phyloP scores from a whole-genome alignment of 1,284 basidiomycete genomes.

The Malassezia dermatis region DNA sequence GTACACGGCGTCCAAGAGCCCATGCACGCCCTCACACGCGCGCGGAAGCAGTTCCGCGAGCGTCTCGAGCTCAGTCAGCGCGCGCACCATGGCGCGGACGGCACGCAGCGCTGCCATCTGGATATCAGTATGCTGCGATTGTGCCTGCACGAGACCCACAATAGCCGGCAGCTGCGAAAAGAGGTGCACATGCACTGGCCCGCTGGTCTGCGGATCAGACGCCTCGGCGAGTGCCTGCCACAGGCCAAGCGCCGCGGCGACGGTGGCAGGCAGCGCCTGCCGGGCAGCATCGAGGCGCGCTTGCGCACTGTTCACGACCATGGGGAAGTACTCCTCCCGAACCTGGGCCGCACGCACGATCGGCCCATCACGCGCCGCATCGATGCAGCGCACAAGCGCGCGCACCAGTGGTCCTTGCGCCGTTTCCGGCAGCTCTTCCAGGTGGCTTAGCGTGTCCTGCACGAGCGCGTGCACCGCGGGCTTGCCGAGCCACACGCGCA shows the following conservation, averaged over 20 bases:
- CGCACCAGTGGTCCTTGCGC: conserved; percentile 32
- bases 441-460: conserved; percentile 18
- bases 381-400: conserved; percentile 34
- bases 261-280: conserved; percentile 3
- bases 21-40: not conserved
- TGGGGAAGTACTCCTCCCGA: conserved; percentile 19
- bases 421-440: conserved; percentile 31
- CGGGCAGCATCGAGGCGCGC: conserved; percentile 4
- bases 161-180: conserved; percentile 5
- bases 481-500: conserved; percentile 26
- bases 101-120: conserved; percentile 15
- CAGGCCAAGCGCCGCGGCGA: conserved; percentile 6
- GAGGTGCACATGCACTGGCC: conserved; percentile 5
- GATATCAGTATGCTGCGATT: conserved; percentile 1
- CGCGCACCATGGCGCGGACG: conserved; percentile 13
- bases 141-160: not conserved
- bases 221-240: conserved; percentile 1
- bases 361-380: conserved; percentile 20
- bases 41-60: not conserved
- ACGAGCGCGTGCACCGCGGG: conserved; percentile 29
- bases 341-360: conserved; percentile 6
- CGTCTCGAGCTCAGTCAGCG: not conserved
- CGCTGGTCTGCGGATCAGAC: conserved; percentile 4
- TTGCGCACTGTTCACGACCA: conserved; percentile 17
- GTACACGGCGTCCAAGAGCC: not conserved